Conservation (phyloP, 306 rosid species). For the Purshia tridentata region DNA sequence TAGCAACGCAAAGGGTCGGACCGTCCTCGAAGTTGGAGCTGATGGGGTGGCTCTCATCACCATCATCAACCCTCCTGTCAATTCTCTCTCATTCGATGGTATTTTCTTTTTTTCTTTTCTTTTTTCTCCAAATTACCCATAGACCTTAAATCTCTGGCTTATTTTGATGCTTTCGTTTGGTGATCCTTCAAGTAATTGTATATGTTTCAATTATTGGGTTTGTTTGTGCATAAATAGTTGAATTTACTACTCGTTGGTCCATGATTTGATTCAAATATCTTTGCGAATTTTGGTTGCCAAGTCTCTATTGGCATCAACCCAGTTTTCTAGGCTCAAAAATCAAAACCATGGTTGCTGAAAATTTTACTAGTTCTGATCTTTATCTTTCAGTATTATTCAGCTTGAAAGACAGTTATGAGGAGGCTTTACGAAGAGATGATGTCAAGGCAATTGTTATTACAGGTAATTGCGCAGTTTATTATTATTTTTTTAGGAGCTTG, state of each 20-base stretch:
- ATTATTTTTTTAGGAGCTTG: not conserved
- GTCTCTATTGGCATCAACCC: not conserved
- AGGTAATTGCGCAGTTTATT: slow-evolving; percentile 38
- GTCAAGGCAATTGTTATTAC: slow-evolving; percentile 89
- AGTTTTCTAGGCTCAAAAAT: no score
- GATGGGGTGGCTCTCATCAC: slow-evolving; percentile 93
- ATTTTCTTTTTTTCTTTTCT: slow-evolving; percentile 8
- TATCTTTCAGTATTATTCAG: slow-evolving; percentile 54
- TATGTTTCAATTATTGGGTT: not conserved
- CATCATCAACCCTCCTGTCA: slow-evolving; percentile 91
- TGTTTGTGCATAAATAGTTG: not conserved
- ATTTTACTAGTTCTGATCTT: not conserved
- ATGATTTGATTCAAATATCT: not conserved
- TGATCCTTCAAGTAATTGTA: not conserved
- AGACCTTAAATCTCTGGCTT: not conserved
- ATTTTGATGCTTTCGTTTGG: no score
- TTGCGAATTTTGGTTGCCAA: not conserved
- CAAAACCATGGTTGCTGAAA: not conserved
- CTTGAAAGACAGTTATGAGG: slow-evolving; percentile 67
- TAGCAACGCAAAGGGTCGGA: slow-evolving; percentile 51
- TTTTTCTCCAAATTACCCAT: not conserved
- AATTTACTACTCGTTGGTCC: not conserved
- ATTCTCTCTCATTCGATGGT: slow-evolving; percentile 94
- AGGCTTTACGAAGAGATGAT: slow-evolving; percentile 70
- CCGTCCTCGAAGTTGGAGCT: slow-evolving; percentile 70